These are phyloP conservation scores for Polytrichum formosum DNA, from an alignment of 225 moss, liverwort and hornwort genomes.

Conservation along the genomic window DNA sequence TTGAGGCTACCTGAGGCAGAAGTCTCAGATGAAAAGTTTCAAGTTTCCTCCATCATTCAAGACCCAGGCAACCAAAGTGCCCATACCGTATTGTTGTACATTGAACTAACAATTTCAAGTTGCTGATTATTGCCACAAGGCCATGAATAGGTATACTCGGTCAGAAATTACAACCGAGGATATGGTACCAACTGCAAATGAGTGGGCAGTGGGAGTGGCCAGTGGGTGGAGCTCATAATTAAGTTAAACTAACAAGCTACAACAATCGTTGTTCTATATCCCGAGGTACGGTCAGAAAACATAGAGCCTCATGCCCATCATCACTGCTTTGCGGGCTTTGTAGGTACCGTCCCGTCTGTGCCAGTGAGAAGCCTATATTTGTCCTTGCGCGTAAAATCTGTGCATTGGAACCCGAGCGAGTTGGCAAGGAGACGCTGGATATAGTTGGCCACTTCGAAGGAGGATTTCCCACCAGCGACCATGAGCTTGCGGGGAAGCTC, in stretches of 20 bases:
- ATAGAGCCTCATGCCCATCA: not conserved
- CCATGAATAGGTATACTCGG: not conserved
- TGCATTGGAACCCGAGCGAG: constrained; percentile 71
- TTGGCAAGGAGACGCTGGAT: constrained; percentile 63
- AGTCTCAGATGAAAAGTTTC: no score
- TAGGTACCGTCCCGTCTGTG: constrained; percentile 66
- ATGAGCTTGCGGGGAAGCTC: constrained; percentile 65
- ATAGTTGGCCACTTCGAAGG: constrained; percentile 76
- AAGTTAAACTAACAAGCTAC: not conserved
- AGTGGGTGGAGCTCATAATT: not conserved
- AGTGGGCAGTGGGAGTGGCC: no score
- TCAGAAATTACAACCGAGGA: no score
- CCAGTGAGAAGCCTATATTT: constrained; percentile 79
- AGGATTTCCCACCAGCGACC: constrained; percentile 59
- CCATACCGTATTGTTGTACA: no score
- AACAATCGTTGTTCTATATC: not conserved
- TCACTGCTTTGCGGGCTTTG: constrained; percentile 4
- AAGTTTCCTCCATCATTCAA: no score
- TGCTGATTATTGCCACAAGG: not conserved
- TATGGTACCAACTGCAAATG: no score
- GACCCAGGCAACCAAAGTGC: no score
- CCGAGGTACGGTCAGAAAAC: not conserved
- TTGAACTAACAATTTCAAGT: no score
- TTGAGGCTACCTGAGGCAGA: no score
- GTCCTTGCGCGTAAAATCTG: constrained; percentile 73